phyloP scores from a whole-genome alignment of 176 grass and related monocot genomes.

The Oryza officinalis region DNA sequence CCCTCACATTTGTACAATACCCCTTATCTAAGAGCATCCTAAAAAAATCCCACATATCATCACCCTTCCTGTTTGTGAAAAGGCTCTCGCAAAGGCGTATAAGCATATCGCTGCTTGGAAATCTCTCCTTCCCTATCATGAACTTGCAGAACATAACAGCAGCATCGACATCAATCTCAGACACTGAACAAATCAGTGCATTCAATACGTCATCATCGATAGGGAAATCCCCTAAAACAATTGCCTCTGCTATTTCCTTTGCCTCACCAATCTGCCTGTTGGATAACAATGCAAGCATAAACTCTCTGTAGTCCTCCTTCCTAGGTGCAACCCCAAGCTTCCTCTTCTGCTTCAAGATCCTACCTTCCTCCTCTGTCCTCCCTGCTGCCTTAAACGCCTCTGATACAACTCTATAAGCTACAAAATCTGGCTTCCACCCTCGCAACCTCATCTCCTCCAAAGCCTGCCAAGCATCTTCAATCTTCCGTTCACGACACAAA shows the following conservation, averaged over 20 bases:
- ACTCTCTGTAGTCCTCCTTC: slow-evolving; percentile 63
- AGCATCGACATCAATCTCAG: slow-evolving; percentile 58
- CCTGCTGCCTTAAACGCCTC: slow-evolving; percentile 52
- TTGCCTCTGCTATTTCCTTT: slow-evolving; percentile 73
- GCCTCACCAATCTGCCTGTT: slow-evolving; percentile 56
- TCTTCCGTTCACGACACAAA: slow-evolving; percentile 53
- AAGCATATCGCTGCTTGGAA: slow-evolving; percentile 50
- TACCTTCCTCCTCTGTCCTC: slow-evolving; percentile 57
- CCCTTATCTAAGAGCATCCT: slow-evolving; percentile 61
- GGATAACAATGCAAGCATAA: slow-evolving; percentile 57
- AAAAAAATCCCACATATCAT: slow-evolving; percentile 67
- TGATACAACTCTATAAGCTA: slow-evolving; percentile 77
- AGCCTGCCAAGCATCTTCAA: slow-evolving; percentile 67
- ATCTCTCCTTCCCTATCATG: slow-evolving; percentile 60
- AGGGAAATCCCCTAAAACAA: slow-evolving; percentile 72
- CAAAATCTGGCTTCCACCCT: slow-evolving; percentile 82
- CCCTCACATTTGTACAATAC: slow-evolving; percentile 41
- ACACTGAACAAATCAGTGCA: slow-evolving; percentile 59
- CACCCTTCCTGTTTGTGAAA: slow-evolving; percentile 63
- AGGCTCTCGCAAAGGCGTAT: slow-evolving; percentile 56
- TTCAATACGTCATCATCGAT: slow-evolving; percentile 69
- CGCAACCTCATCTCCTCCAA: slow-evolving; percentile 57
- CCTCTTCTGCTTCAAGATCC: slow-evolving; percentile 86
- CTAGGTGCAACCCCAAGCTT: slow-evolving; percentile 80
- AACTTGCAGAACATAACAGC: slow-evolving; percentile 72